Base-by-base conservation (phyloP, 2,329 filamentous ascomycete genomes). In the Aquanectria penicillioides region DNA sequence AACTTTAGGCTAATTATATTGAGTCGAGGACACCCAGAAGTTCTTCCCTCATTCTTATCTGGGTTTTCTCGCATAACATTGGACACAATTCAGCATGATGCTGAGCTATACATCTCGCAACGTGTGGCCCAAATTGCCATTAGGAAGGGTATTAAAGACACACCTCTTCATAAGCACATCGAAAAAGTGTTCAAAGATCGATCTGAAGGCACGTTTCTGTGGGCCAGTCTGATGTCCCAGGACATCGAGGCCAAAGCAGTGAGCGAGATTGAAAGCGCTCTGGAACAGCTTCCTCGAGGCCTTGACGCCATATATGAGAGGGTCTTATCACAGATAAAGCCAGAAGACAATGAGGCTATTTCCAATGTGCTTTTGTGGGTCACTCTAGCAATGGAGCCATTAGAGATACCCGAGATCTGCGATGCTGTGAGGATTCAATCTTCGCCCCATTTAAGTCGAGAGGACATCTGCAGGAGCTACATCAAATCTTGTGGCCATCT, bases 181-280 rank as follows among this genome's bases (percentile, higher is more conserved):
- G 26, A 57, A 5, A 10, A 12, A 6, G 17, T 23, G 17, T 60
- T 62, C 13, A 25, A n/a, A n/a, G 34, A 57, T 3, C 43, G 43
- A 5, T 43, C 57, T 5, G 52, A 51, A 31, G 38, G 43, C 4
- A 60, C 57, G 3, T 63, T 63, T 28, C 41, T 61, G 3, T 63
- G 60, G 60, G 57, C 55, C 6, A 61, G 60, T 17, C 51, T 60
- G 37, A 57, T 63, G 60, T 26, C 40, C 2, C 12, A 43, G 11
- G 60, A 63, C 12, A 51, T 63, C 13, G 49, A 57, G 28, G 20
- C 15, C 10, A 57, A 41, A 28, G 10, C 41, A 2, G 8, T 31
- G 0, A 5, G 13, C 5, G 43, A 57, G 31, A 54, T 63, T n/a
- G 60, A 61, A 13, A 3, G 22, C 2, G 38, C 57, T 0, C 25